Percentiles rank a stretch among this genome's conserved stretches.
Evolutionary conservation across 2,329 filamentous ascomycete genomes (phyloP).

Genomic region (Kalaharituber pfeilii): DNA sequence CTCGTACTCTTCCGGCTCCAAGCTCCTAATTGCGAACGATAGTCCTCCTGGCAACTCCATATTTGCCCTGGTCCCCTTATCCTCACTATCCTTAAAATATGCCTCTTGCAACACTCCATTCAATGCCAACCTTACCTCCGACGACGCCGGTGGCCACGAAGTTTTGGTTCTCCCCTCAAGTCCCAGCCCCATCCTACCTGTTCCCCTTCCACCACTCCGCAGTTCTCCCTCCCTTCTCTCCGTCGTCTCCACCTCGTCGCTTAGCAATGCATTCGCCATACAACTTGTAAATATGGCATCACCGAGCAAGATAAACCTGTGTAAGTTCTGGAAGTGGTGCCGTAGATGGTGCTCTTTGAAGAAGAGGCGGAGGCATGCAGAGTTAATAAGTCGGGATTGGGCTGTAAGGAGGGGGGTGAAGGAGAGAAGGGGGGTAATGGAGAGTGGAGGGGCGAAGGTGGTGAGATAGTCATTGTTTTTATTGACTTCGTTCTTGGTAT

Average conservation of each 20-base stretch:
- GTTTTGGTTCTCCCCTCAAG: slow-evolving; percentile 61
- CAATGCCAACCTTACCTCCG: slow-evolving; percentile 73
- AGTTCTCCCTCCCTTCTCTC: slow-evolving; percentile 50
- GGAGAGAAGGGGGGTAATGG: slow-evolving; percentile 44
- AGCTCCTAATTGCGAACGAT: slow-evolving; percentile 69
- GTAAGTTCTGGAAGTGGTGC: slow-evolving; percentile 56
- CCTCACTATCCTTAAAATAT: slow-evolving; percentile 21
- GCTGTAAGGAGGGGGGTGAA: slow-evolving; percentile 50
- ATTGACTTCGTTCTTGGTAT: slow-evolving; percentile 40
- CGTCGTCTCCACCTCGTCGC: slow-evolving; percentile 61
- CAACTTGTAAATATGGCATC: slow-evolving; percentile 69
- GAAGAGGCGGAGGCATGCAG: slow-evolving; percentile 56
- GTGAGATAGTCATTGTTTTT: slow-evolving; percentile 28
- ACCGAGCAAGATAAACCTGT: slow-evolving; percentile 65
- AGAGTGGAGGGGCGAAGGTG: slow-evolving; percentile 21
- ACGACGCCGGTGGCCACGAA: slow-evolving; percentile 77
- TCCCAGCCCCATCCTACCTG: slow-evolving; percentile 55
- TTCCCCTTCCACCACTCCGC: slow-evolving; percentile 39
- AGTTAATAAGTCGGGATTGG: slow-evolving; percentile 62
- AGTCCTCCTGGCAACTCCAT: slow-evolving; percentile 46
- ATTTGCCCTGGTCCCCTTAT: slow-evolving; percentile 18
- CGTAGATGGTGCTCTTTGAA: slow-evolving; percentile 57
- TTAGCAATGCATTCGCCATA: slow-evolving; percentile 68
- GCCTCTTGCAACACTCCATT: slow-evolving; percentile 64
- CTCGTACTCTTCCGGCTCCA: slow-evolving; percentile 61